phyloP scores from a whole-genome alignment of 2,329 filamentous ascomycete genomes.

The Trichophyton simii region DNA sequence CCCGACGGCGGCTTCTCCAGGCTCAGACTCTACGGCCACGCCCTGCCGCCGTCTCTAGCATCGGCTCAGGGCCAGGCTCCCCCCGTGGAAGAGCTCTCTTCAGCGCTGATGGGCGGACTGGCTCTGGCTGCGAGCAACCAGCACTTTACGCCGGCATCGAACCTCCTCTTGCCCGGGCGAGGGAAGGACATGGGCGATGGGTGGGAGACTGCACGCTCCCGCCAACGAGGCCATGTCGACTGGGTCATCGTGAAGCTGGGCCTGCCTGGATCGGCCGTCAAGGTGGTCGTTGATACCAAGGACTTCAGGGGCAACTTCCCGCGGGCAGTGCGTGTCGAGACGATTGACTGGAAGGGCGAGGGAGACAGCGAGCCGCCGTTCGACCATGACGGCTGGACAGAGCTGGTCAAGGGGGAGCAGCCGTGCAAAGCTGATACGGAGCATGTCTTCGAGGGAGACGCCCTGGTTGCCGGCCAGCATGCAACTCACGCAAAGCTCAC shows the following conservation, averaged over 20 bases:
- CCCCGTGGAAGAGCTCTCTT: constrained; percentile 29
- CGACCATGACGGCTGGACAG: constrained; percentile 27
- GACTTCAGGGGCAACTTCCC: constrained; percentile 37
- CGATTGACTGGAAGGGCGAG: constrained; percentile 16
- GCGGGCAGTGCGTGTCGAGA: constrained; percentile 29
- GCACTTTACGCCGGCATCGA: constrained; percentile 31
- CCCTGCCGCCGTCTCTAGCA: constrained; percentile 23
- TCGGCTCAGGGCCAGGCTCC: not conserved
- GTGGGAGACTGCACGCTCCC: constrained; percentile 33
- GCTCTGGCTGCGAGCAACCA: constrained; percentile 30
- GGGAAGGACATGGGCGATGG: constrained; percentile 36
- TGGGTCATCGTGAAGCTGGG: constrained; percentile 32
- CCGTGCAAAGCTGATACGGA: constrained; percentile 30
- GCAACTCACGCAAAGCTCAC: constrained; percentile 81
- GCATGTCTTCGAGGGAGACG: constrained; percentile 28
- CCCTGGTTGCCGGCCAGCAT: constrained; percentile 58
- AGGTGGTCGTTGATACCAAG: constrained; percentile 33
- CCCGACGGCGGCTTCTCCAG: constrained; percentile 36
- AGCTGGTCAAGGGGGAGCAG: constrained; percentile 27
- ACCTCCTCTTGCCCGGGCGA: constrained; percentile 31
- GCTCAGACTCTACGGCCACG: constrained; percentile 32
- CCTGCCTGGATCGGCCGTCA: constrained; percentile 26
- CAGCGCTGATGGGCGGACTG: constrained; percentile 30
- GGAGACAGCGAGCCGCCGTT: constrained; percentile 20
- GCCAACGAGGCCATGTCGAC: constrained; percentile 29